Evolutionary conservation across 2,329 filamentous ascomycete genomes (phyloP), one percentile per base, ranked within the genome.

Genomic region (Xenoacremonium recifei): DNA sequence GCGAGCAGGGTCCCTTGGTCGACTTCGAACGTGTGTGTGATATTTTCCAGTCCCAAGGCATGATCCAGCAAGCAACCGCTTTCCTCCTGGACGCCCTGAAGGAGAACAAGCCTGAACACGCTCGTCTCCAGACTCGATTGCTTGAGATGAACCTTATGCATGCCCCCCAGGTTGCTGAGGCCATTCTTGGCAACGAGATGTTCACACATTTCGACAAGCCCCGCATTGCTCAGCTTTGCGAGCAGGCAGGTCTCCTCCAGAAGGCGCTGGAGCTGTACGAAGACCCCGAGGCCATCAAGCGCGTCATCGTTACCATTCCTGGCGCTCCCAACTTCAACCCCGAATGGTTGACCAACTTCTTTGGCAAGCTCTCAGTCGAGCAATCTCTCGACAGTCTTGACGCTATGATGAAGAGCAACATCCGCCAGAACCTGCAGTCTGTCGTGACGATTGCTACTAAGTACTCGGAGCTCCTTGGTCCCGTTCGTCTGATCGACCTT

Each of bases 91-190:
- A 99, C 68, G 92, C 91, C 3, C 79, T 99, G 23, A 93, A 96
- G 67, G 89, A 93, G 55, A 96, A 99, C 72, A 86, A 85, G 58
- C 90, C 90, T 1, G 93, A 99, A 66, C 91, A 99, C 62, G 92
- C 84, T 29, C 84, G 92, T 54, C 77, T 99, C 29, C 93, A 99
- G 70, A 99, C 95, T 17, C 86, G 93, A 47, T 78, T 99, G 3
- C 74, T 99, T 42, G 95, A 99, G 76, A 97, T 99, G 91, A 99
- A 99, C 68, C 71, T 99, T 49, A 78, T 95, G 68, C 95, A 96
- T 55, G 95, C 93, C 2, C 93, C 93, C 37, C 93, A 97, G 67
- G 95, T 99, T 40, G 93, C 95, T 4, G 95, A 99, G 66, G 93
- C 93, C 23, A 99, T 99, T 54, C 80, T 99, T 30, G 89, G 92